Conservation (phyloP, 441 rosid species). For the Euphorbia celastroides region DNA sequence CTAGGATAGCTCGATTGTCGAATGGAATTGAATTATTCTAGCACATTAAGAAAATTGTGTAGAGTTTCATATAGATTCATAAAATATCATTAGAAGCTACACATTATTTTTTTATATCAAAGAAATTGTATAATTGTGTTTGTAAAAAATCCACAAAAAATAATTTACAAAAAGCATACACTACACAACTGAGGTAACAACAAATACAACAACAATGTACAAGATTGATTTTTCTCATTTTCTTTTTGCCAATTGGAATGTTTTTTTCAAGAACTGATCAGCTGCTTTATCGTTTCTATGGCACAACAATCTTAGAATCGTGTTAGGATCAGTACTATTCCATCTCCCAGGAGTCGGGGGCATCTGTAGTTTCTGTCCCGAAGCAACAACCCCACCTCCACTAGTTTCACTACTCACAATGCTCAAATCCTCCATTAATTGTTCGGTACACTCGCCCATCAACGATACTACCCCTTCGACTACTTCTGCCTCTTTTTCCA, state of each 20-base stretch:
- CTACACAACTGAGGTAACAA: neutral
- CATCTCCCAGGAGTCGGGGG: conserved; percentile 82
- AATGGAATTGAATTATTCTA: too few species aligned
- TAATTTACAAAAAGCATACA: neutral
- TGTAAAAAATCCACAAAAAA: too few species aligned
- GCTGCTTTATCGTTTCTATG: conserved; percentile 69
- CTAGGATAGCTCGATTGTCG: too few species aligned
- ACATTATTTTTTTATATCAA: too few species aligned
- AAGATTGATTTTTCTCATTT: neutral
- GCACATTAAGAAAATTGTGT: too few species aligned
- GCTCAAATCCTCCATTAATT: conserved; percentile 76
- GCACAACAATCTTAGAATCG: conserved; percentile 70
- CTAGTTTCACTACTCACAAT: conserved; percentile 61
- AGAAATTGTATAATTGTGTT: too few species aligned
- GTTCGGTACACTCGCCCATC: conserved; percentile 73
- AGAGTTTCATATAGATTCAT: too few species aligned
- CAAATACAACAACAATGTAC: too few species aligned
- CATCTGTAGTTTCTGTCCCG: conserved; percentile 72
- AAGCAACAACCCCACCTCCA: conserved; percentile 41
- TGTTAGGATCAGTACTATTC: conserved; percentile 76
- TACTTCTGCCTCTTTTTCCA: conserved; percentile 60
- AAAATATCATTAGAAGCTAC: too few species aligned
- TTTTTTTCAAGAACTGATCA: conserved; percentile 57
- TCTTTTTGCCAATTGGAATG: conserved; percentile 62
- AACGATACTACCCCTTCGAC: conserved; percentile 72